phyloP scores from a whole-genome alignment of 1,284 basidiomycete species.

The Tausonia pullulans region DNA sequence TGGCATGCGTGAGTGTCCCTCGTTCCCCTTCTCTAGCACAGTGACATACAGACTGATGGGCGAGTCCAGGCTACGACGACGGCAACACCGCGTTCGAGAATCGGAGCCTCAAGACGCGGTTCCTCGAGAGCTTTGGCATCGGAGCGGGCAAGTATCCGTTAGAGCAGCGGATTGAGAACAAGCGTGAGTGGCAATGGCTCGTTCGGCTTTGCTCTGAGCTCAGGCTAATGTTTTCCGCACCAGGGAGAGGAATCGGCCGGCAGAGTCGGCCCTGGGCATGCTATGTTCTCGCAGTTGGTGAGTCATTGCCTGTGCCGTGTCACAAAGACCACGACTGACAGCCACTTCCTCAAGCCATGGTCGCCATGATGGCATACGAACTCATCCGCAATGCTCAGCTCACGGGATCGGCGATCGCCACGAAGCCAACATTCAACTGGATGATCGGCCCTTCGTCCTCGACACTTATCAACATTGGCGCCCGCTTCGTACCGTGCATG shows the following conservation, averaged over 20 bases:
- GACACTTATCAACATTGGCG: conserved; percentile 73
- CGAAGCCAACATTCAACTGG: conserved; percentile 39
- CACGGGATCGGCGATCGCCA: conserved; percentile 67
- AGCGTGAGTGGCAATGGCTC: conserved; percentile 28
- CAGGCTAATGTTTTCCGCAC: conserved; percentile 4
- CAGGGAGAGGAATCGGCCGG: conserved; percentile 61
- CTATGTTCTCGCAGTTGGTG: conserved; percentile 43
- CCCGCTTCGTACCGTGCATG: conserved; percentile 85
- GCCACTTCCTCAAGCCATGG: conserved; percentile 42
- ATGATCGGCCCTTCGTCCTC: conserved; percentile 65
- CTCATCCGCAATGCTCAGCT: conserved; percentile 57
- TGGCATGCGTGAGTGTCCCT: not conserved
- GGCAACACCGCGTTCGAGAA: not conserved
- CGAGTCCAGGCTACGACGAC: not conserved
- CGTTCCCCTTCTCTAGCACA: not conserved
- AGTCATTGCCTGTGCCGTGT: conserved; percentile 20
- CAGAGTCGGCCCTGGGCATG: conserved; percentile 61
- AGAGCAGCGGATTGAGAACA: conserved; percentile 73
- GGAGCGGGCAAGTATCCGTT: conserved; percentile 44
- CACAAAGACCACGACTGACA: not conserved
- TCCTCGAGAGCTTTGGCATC: conserved; percentile 25
- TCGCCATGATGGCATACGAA: conserved; percentile 60
- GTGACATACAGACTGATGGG: conserved; percentile 17
- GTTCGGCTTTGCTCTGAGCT: not conserved
- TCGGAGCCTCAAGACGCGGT: conserved; percentile 20